Base-by-base conservation (phyloP, 192 early-diverging fungal genomes). In the Endogone sp. region DNA sequence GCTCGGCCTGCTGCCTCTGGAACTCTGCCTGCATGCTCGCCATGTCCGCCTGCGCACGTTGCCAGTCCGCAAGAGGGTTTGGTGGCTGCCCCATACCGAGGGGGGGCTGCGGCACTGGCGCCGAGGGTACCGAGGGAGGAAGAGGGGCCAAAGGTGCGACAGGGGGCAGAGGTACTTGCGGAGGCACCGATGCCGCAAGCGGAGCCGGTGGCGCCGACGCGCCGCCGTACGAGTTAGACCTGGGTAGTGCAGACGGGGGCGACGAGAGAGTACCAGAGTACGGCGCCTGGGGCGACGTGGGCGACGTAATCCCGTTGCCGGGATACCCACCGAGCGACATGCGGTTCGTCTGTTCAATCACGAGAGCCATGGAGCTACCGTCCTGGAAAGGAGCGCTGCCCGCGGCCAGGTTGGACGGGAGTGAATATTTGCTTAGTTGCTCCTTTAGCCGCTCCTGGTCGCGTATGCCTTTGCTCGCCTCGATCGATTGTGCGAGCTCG, bases 381-480 rank as follows among this genome's bases (percentile, higher is more conserved):
- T 29, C 65, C 75, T 64, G 28, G 72, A 23, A 44, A 78, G 54
- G 29, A 67, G 28, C 62, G 76, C n/a, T n/a, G n/a, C 54, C 21
- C 70, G 74, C 20, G 60, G 65, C 21, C 56, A 66, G 54, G 68
- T 3, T 8, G 73, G 49, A 3, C 72, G 60, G 0, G 75, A 62
- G 21, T 67, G 58, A 66, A 24, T 79, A 77, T 56, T 74, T 82
- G 6, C 82, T 82, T 44, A 94, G 70, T 69, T 90, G 81, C 26
- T 88, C 84, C 31, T 85, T 81, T 16, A 94, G 66, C 22, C 80
- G 65, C 56, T 79, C 81, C 54, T 91, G 88, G 59, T 92, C 89
- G 21, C 84, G 76, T 29, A 81, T 78, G 27, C 85, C 84, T 28
- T 85, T 68, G 10, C 75, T 75, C 2, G 76, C 78, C 26, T 89